Evolutionary conservation across 202 grass and related monocot species (phyloP), one percentile per base, ranked within the genome.

Genomic region (Carex sylvatica): DNA sequence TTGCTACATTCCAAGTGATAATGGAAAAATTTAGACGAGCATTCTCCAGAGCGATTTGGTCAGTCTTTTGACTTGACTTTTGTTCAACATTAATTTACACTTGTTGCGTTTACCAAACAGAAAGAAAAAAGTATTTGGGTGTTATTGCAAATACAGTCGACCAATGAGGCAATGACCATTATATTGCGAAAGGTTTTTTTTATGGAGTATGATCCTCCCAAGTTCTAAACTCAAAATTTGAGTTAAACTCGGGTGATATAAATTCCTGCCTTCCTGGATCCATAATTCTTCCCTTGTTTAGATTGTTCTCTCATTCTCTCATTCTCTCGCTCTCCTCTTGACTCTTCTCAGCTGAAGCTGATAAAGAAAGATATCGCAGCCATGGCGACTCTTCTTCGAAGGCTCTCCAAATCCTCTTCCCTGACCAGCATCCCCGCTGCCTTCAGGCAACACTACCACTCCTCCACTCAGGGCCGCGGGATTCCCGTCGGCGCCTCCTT

Each of bases 401-500:
- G 82, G 60, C 28, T 84, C 31, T 84, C 70, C 14, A 84, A 52
- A 33, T 73, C 70, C 16, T 75, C 70, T 18, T 61, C 82, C 24
- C 16, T 84, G 0, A 70, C 28, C 33, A 4, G 82, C 31, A 2
- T 83, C 46, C 2, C 54, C 16, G 35, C 68, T 22, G 36, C 54
- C 6, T 52, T 84, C 55, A 84, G 53, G 44, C 70, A 77, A 53
- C 70, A 77, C 4, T 65, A 67, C 22, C 38, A 66, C 42, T 81
- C 79, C 2, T 74, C 85, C 4, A 33, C 70, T 51, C 84, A 85
- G 69, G 83, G 73, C 53, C 79, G 89, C 9, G 84, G 67, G 75
- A 22, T 78, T 33, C 92, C 95, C 26, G 82, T 64, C 2, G 86
- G 84, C 69, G 84, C 86, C 59, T 87, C 86, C 62, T 78, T 78